These are phyloP conservation scores for Starmerella sirachaensis DNA, from an alignment of 805 yeast species.

Conservation along the genomic window DNA sequence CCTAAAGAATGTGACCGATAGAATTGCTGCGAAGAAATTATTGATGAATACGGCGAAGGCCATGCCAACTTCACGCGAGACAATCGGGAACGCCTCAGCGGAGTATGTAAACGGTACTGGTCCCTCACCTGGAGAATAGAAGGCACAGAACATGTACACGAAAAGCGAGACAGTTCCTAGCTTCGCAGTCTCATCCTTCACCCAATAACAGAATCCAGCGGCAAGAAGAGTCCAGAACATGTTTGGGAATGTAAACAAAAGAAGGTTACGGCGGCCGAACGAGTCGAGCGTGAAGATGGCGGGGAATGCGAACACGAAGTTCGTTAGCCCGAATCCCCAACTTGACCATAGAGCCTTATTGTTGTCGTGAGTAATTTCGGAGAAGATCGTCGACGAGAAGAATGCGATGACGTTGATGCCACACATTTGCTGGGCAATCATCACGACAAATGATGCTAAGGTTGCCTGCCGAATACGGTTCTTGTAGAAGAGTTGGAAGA, in stretches of 20 bases:
- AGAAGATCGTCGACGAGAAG: conserved; percentile 67
- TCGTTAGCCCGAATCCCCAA: conserved; percentile 76
- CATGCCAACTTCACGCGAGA: conserved; percentile 22
- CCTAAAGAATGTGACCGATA: conserved; percentile 75
- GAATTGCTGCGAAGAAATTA: conserved; percentile 45
- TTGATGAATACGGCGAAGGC: conserved; percentile 33
- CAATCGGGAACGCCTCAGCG: conserved; percentile 44
- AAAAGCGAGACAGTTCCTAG: conserved; percentile 61
- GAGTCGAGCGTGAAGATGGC: conserved; percentile 70
- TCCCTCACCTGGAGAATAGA: conserved; percentile 77
- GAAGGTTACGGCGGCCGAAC: conserved; percentile 56
- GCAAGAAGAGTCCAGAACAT: conserved; percentile 44
- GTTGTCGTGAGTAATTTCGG: conserved; percentile 27
- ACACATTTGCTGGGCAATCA: conserved; percentile 87
- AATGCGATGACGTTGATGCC: conserved; percentile 83
- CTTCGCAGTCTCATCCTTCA: conserved; percentile 38
- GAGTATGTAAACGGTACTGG: conserved; percentile 80
- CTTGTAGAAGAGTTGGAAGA: conserved; percentile 19
- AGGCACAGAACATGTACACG: conserved; percentile 57
- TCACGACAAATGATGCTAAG: conserved; percentile 65
- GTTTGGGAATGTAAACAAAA: conserved; percentile 48
- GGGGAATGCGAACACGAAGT: conserved; percentile 70
- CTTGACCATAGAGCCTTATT: conserved; percentile 54
- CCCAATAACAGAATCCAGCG: conserved; percentile 55
- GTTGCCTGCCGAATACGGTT: conserved; percentile 71